Evolutionary conservation across 345 rosid genomes (phyloP).

Genomic region (Heritiera littoralis): DNA sequence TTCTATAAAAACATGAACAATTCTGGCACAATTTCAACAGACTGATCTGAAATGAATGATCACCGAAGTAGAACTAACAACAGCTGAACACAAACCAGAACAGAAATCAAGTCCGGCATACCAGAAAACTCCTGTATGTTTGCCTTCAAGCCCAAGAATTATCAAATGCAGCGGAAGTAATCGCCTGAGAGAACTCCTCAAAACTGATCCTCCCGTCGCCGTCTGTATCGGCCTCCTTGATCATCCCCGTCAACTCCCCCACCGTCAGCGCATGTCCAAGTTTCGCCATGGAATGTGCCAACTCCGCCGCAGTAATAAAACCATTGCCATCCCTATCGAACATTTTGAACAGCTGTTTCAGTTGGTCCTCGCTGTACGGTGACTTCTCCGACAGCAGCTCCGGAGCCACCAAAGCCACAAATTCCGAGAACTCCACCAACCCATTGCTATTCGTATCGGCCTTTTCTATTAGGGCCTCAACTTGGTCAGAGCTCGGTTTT

Average conservation of each 20-base stretch:
- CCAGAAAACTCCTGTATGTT: background rate
- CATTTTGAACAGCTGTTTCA: slow-evolving; percentile 62
- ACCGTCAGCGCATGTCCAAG: slow-evolving; percentile 79
- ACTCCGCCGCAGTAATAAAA: slow-evolving; percentile 73
- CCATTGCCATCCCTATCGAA: slow-evolving; percentile 84
- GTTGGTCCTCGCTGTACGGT: slow-evolving; percentile 79
- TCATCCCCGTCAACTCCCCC: slow-evolving; percentile 89
- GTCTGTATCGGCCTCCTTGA: slow-evolving; percentile 87
- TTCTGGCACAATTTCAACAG: background rate
- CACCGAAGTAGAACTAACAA: background rate
- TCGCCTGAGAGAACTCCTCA: slow-evolving; percentile 73
- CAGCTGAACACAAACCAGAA: background rate
- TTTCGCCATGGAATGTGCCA: slow-evolving; percentile 88
- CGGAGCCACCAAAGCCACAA: slow-evolving; percentile 71
- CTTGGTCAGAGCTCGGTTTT: slow-evolving; percentile 72
- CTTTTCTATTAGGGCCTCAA: slow-evolving; percentile 65
- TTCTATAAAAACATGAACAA: background rate
- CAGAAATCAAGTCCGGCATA: background rate
- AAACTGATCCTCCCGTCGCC: slow-evolving; percentile 90
- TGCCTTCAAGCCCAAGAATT: slow-evolving; percentile 63
- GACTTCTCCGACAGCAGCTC: slow-evolving; percentile 64
- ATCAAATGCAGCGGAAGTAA: slow-evolving; percentile 87
- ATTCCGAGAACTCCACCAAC: slow-evolving; percentile 82
- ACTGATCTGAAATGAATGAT: background rate
- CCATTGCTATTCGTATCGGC: slow-evolving; percentile 88